Evolutionary conservation across 441 rosid species (phyloP), one percentile per base, ranked within the genome.

Genomic region (Kokia cookei): DNA sequence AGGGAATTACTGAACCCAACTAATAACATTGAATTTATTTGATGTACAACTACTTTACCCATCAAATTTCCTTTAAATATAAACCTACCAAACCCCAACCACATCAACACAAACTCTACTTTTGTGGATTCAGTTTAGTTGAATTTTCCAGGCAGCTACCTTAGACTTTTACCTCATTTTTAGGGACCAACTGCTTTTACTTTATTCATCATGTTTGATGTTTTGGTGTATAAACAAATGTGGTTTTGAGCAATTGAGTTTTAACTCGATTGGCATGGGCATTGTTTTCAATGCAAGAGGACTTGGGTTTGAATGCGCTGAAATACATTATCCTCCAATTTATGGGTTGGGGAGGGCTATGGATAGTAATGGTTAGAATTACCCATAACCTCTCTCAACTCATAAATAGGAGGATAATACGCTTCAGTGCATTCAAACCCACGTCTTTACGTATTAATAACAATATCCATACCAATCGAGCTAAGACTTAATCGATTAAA

Each of bases 331-430:
- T 19, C 22, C 22, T 19, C 22, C 22, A 19, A 19, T 19, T 19
- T 19, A 19, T 19, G 22, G 22, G 22, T 19, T 19, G 22, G 0
- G 22, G 22, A 19, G 22, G 22, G 22, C 0, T 19, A 0, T 19
- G 22, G 22, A 19, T 19, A 19, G 1, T 4, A 32, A 32, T 32
- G 7, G 0, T 0, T 32, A 1, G 37, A 32, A 32, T 6, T 32
- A 32, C 0, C 0, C 1, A 32, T 5, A 32, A 1, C 7, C 1
- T 32, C 7, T 32, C 6, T 0, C 7, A 1, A 32, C 5, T 0
- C 6, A 5, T 32, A 32, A 32, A 32, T 4, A 32, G 6, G 35
- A 32, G 35, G 5, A 32, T 32, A 32, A 4, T 32, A 1, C 1
- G 0, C 0, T 32, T 32, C 0, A 4, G 35, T 32, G 1, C 1